Conservation (phyloP, 768 basidiomycete genomes). For the Russula vinacea region DNA sequence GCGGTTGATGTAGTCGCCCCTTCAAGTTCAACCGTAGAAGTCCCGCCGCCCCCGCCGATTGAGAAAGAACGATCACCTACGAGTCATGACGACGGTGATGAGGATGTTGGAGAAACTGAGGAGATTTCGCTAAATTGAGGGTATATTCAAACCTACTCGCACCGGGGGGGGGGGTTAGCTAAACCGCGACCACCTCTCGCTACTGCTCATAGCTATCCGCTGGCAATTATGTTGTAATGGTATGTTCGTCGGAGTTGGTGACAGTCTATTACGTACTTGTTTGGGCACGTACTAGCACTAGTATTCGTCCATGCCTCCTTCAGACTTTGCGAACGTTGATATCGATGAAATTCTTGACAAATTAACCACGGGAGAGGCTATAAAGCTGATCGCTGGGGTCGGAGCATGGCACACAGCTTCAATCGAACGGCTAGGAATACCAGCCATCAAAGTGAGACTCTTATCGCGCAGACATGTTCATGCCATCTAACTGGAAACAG, state of each 20-base stretch:
- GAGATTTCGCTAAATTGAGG: conserved; percentile 49
- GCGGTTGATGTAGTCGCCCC: conserved; percentile 43
- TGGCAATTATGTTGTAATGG: not conserved
- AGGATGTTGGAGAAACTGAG: conserved; percentile 76
- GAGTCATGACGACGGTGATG: conserved; percentile 54
- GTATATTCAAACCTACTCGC: not conserved
- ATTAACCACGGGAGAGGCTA: conserved; percentile 71
- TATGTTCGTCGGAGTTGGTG: not conserved
- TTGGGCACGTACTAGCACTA: not conserved
- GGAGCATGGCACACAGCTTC: conserved; percentile 75
- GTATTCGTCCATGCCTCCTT: conserved; percentile 32
- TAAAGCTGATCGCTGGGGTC: conserved; percentile 66
- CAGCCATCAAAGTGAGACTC: conserved; percentile 57
- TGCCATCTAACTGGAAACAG: conserved; percentile 35
- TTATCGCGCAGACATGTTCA: not conserved
- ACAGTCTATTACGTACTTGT: not conserved
- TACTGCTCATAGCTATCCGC: not conserved
- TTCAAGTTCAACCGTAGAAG: conserved; percentile 54
- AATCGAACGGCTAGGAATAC: conserved; percentile 64
- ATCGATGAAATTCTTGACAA: conserved; percentile 60
- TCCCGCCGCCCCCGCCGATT: conserved; percentile 75
- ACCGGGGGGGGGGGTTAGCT: not conserved
- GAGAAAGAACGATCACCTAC: conserved; percentile 59
- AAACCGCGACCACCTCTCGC: not conserved
- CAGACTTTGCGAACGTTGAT: conserved; percentile 64